Evolutionary conservation across 2,329 filamentous ascomycete species (phyloP), one percentile per base, ranked within the genome.

Genomic region (Ophiostoma angusticollis): DNA sequence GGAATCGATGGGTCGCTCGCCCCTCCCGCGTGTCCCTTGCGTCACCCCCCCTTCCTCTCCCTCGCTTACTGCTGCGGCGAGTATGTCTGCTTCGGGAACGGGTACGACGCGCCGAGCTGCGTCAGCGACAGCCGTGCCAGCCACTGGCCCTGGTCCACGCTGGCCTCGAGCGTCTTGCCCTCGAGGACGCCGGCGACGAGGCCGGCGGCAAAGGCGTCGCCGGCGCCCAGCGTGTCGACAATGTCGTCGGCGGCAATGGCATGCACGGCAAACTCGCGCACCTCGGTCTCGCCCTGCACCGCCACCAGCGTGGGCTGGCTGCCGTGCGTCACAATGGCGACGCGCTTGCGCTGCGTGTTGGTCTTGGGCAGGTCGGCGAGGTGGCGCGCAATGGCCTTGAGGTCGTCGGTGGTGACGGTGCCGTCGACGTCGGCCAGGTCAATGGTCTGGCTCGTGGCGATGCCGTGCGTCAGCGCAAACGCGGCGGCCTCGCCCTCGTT

Each of bases 71-170:
- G 41, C 40, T 63, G 64, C 47, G 68, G 57, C 52, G 70, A 61
- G 63, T 85, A 89, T 49, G 74, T 66, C 63, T 87, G 76, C 72
- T 89, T 87, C 54, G 82, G 82, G 68, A 77, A 82, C 50, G 84
- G 84, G 68, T 77, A 96, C 81, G 86, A 91, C 64, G 89, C 87
- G 53, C 91, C 91, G 52, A 95, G 70, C 66, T 96, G 87, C 67
- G 89, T 80, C 60, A 98, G 89, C 70, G 86, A 91, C 54, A 94
- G 70, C 56, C 81, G 80, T 35, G 91, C 91, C 49, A 98, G 74
- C 91, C 91, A 98, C 65, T 95, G 87, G 48, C 91, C 91, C 73
- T 91, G 84, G 60, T 95, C 83, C 51, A 98, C 72, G 54, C 73
- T 73, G 49, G 78, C 75, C 52, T 82, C 78, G 36, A 98, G 70